Base-by-base conservation (phyloP, 1,284 basidiomycete genomes). In the Ganoderma resinaceum region DNA sequence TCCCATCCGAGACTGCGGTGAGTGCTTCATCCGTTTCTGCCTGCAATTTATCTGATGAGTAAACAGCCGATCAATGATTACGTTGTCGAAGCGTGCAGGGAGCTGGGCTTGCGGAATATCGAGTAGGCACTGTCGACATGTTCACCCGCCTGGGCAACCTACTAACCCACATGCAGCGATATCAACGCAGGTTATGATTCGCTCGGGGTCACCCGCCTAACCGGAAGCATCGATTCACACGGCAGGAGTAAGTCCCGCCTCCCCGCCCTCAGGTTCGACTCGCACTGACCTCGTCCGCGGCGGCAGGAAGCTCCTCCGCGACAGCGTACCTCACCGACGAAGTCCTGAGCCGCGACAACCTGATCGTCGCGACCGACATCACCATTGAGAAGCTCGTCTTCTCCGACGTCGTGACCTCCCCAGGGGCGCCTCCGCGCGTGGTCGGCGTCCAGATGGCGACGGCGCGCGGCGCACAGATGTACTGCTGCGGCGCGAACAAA, bases 331-430 rank as follows among this genome's bases (percentile, higher is more conserved):
- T 85, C 11, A 75, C 75, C 2, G 66, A 71, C 0, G 72, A 75
- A 9, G 79, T 84, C 16, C 74, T 81, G 29, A 63, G 60, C 0
- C 75, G 84, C 14, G 75, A 78, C 2, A 86, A 86, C 68, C 77
- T 85, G 1, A 79, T 46, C 43, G 43, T 46, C 7, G n/a, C 43
- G 43, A 46, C 43, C n/a, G 43, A 46, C 7, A 46, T 46, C 7
- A 46, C 43, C 8, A 76, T 76, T 1, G 76, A 77, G 64, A 69
- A 66, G 29, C 65, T 79, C 14, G 49, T 78, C n/a, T 78, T 80
- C 62, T 55, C 72, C n/a, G 59, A 63, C 16, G 67, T 63, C 2
- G 37, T 38, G n/a, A 46, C 43, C 1, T 16, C 37, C 18, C 35
- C 65, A 0, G 69, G 67, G 0, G 72, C 66, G 8, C 55, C 31